phyloP scores from a whole-genome alignment of 1,139 yeast species.

The Pneumocystis sp. region DNA sequence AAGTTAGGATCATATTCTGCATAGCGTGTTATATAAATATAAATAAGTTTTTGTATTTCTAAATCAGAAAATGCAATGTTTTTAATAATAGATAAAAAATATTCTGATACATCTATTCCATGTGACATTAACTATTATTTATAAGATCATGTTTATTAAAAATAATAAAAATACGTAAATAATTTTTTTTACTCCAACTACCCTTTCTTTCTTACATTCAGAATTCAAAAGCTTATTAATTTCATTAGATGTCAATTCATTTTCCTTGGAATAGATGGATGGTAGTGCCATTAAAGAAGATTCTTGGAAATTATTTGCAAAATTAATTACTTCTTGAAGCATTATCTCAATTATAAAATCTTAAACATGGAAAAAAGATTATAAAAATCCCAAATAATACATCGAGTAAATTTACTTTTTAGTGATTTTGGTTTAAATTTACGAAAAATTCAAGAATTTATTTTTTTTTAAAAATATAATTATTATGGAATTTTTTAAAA shows the following conservation, averaged over 20 bases:
- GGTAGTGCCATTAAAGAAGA: not conserved
- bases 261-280: not conserved
- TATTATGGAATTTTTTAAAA: not conserved
- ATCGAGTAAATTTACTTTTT: no score
- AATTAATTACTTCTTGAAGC: not conserved
- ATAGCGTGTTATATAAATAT: conserved; percentile 57
- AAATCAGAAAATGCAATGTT: conserved; percentile 61
- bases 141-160: not conserved
- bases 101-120: conserved; percentile 47
- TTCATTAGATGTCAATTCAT: not conserved
- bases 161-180: not conserved
- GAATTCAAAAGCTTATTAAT: not conserved
- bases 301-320: not conserved
- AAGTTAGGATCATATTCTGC: conserved; percentile 80
- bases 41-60: conserved; percentile 62
- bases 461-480: not conserved
- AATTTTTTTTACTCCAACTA: not conserved
- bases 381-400: no score
- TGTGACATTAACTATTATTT: conserved; percentile 29
- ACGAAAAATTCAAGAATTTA: not conserved
- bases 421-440: not conserved
- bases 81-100: conserved; percentile 79
- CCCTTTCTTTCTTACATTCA: not conserved
- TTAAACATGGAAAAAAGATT: no score
- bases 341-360: not conserved